These are phyloP conservation scores for Diaporthe destruens DNA, from an alignment of 2,329 filamentous ascomycete genomes.

Conservation along the genomic window DNA sequence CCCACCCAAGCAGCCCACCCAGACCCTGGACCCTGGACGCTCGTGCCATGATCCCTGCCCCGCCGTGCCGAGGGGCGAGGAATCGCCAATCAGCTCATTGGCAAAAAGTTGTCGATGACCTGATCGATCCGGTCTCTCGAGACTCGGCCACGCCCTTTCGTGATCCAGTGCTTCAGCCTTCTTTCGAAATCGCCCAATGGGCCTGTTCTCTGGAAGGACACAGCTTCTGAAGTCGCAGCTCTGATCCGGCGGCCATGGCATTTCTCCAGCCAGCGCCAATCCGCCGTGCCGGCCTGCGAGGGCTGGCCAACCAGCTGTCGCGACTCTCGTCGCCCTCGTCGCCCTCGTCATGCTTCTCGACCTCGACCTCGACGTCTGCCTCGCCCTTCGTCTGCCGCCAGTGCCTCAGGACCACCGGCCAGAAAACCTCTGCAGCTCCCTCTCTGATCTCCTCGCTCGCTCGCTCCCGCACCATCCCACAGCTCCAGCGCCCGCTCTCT, in stretches of 20 bases:
- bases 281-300: constrained; percentile 34
- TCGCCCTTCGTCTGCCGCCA: constrained; percentile 61
- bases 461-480: neutral
- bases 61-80: constrained; percentile 5
- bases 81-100: constrained; percentile 35
- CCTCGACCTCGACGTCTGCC: constrained; percentile 4
- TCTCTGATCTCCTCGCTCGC: constrained; percentile 30
- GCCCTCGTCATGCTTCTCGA: too few relatives aligned
- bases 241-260: constrained; percentile 32
- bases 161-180: neutral
- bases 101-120: constrained; percentile 40
- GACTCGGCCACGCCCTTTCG: neutral
- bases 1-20: too few relatives aligned
- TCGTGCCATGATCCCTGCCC: constrained; percentile 17
- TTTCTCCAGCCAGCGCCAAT: constrained; percentile 39
- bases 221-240: constrained; percentile 1
- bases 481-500: constrained; percentile 11
- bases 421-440: neutral
- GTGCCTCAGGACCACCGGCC: constrained; percentile 50
- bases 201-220: neutral
- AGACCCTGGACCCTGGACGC: constrained; percentile 2
- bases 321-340: constrained; percentile 29
- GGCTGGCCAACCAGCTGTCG: constrained; percentile 37
- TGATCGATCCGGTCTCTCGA: constrained; percentile 11
- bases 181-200: neutral